Evolutionary conservation across 1,139 yeast genomes (phyloP).

Genomic region (Yamadazyma aaseri): DNA sequence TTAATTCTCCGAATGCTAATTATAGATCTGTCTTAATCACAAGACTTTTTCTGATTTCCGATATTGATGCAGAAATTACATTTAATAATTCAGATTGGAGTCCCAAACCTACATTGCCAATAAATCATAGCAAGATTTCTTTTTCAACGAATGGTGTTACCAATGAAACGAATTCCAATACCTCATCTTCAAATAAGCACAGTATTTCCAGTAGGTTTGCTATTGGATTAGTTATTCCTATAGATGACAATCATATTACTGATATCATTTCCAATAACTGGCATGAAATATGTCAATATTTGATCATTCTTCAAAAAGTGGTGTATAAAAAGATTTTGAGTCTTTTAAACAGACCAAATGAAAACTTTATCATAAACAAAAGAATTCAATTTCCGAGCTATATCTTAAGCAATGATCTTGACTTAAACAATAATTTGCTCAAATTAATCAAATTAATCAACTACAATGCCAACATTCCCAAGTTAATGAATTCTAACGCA

Average conservation of each 20-base stretch:
- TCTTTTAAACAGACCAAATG: constrained; percentile 17
- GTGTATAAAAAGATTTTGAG: constrained; percentile 36
- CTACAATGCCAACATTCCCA: constrained; percentile 45
- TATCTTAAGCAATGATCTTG: constrained; percentile 43
- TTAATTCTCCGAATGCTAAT: constrained; percentile 30
- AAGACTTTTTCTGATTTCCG: constrained; percentile 43
- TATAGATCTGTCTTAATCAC: constrained; percentile 44
- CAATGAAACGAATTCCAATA: constrained; percentile 5
- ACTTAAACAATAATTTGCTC: constrained; percentile 33
- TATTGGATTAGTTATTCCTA: constrained; percentile 49
- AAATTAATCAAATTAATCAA: constrained; percentile 39
- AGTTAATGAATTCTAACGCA: constrained; percentile 39
- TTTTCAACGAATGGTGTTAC: not conserved
- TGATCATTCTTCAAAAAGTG: constrained; percentile 38
- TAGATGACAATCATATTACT: constrained; percentile 33
- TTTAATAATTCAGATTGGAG: constrained; percentile 22
- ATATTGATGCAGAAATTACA: constrained; percentile 19
- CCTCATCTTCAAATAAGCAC: constrained; percentile 16
- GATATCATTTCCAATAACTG: constrained; percentile 50
- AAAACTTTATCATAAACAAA: constrained; percentile 28
- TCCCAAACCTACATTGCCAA: constrained; percentile 35
- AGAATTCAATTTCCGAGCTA: constrained; percentile 39
- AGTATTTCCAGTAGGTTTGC: constrained; percentile 41
- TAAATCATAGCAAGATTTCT: constrained; percentile 20
- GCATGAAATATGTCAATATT: constrained; percentile 44